These are phyloP conservation scores for Syzygium aromaticum DNA, from an alignment of 345 rosid genomes.

Conservation along the genomic window DNA sequence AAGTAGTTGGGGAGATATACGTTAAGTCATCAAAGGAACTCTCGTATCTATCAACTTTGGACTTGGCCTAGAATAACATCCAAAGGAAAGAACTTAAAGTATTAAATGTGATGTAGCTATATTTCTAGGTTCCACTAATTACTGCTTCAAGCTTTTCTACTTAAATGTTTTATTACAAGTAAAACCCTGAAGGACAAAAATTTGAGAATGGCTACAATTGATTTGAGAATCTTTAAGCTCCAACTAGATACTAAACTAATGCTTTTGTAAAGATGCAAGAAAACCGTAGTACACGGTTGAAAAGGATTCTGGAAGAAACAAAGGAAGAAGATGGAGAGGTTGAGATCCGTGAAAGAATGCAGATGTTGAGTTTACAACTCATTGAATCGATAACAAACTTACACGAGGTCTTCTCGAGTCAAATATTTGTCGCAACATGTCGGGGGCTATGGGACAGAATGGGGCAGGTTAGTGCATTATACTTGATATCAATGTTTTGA, in stretches of 20 bases:
- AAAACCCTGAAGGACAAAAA: neutral
- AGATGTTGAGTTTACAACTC: slow-evolving; percentile 56
- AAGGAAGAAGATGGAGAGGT: slow-evolving; percentile 86
- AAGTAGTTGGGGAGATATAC: neutral
- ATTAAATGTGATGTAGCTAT: neutral
- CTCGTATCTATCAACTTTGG: neutral
- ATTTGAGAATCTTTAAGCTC: neutral
- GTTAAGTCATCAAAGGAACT: neutral
- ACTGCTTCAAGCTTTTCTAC: neutral
- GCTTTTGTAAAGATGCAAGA: slow-evolving; percentile 54
- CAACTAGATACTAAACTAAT: neutral
- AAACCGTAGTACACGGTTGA: slow-evolving; percentile 58
- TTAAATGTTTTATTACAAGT: neutral
- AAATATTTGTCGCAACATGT: slow-evolving; percentile 74
- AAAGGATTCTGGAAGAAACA: slow-evolving; percentile 82
- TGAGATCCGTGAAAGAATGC: slow-evolving; percentile 89
- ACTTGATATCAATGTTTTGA: neutral
- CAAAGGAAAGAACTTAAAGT: neutral
- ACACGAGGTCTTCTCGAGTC: slow-evolving; percentile 66
- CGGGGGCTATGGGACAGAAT: slow-evolving; percentile 94
- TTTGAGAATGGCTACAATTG: neutral
- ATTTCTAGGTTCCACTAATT: neutral
- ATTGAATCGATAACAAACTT: slow-evolving; percentile 66
- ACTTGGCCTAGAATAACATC: neutral
- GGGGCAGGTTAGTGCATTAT: slow-evolving; percentile 55